Evolutionary conservation across 2,329 filamentous ascomycete species (phyloP), one percentile per base, ranked within the genome.

Genomic region (Penicillium sp.): DNA sequence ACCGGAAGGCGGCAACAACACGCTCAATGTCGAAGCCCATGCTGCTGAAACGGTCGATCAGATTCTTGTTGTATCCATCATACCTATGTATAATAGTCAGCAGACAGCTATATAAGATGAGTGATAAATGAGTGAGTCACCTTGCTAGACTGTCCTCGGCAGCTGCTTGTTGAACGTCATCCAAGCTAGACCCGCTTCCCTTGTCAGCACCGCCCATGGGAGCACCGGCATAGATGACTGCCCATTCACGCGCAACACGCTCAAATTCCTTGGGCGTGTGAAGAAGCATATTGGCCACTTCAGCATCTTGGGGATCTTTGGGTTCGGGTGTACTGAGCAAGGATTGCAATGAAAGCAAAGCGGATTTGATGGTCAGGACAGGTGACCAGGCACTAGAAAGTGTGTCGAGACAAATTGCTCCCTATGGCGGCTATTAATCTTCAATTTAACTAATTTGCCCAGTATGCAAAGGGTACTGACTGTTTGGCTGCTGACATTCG

Each of bases 381-480:
- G 94, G 94, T 6, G 93, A 96, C 94, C 94, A 99, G 64, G 89
- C 91, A 11, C 84, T 84, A 9, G 89, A 87, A 14, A 99, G 83
- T 0, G 92, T 97, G 70, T 99, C 94, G 51, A 99, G 85, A 69
- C 94, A 99, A 71, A 99, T 99, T 26, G 92, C 93, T 52, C 94
- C 94, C 91, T 97, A 42, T 1, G 27, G 10, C 16, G n/a, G n/a
- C 27, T n/a, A 11, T 48, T 8, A 48, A 36, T n/a, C 29, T 9
- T 18, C 11, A n/a, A 59, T 4, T 48, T 42, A 42, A 36, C n/a
- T 9, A 16, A 30, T 4, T 26, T 47, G 14, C 2, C 23, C 45
- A 13, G 27, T 9, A 7, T 3, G n/a, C 39, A 35, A 51, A 41
- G 35, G 18, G 8, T 16, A 79, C 86, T 68, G 77, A 96, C 91